Base-by-base conservation (phyloP, 768 basidiomycete genomes). In the Tremella fuciformis region DNA sequence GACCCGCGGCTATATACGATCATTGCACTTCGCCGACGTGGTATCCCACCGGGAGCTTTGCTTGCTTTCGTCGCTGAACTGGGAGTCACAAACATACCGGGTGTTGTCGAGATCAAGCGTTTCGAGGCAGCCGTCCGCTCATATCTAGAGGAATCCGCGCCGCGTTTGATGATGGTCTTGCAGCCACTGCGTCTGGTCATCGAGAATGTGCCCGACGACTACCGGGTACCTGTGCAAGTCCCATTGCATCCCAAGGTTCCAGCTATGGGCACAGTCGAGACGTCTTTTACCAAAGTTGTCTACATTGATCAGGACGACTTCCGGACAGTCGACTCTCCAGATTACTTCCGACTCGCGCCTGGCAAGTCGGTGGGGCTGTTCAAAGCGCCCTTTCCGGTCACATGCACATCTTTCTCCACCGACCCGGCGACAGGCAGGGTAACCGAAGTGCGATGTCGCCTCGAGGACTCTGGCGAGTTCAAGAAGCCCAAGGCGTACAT, bases 351-450 rank as follows among this genome's bases (percentile, higher is more conserved):
- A 41, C 86, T 99, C 47, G 91, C 94, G 15, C 96, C 96, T 7
- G 93, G 93, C 47, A 97, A 97, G 80, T 91, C 91, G 0, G 96
- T 98, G 42, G 96, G 96, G 15, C 80, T 99, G 24, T 94, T 97
- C 82, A 88, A 92, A 74, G 91, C 86, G 15, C 92, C 92, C 1
- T 79, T 86, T 76, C 90, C 93, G 8, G 88, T 99, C 72, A 92
- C 91, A 21, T 94, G 91, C 77, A 88, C 85, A n/a, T 89, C 88
- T 3, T 89, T 87, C 81, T 86, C 85, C 78, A 85, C 82, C 1
- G 87, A 96, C 76, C 81, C 86, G 2, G 69, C 75, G 2, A 85
- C 85, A 0, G 89, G 91, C 21, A 79, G 84, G 52, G 87, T 96
- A 6, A 81, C 81, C 3, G 91, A 94, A 76, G 83, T 99, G 53